Base-by-base conservation (phyloP, 352 stramenopile genomes). In the Phytophthora sojae region DNA sequence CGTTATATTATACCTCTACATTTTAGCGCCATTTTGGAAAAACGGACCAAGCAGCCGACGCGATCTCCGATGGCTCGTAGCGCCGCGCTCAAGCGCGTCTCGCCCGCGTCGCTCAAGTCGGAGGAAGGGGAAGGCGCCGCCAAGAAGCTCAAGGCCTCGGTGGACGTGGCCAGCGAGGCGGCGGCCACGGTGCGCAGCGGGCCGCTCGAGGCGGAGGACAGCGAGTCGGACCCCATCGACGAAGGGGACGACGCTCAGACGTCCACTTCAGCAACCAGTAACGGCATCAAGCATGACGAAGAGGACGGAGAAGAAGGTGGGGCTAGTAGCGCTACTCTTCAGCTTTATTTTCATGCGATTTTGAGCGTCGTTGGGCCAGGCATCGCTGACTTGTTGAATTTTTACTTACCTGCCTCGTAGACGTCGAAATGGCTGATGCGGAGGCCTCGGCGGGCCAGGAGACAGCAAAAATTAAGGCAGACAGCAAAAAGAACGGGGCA, bases 41-140 rank as follows among this genome's bases (percentile, higher is more conserved):
- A 51, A 60, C 57, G 30, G 14, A 59, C 52, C 53, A 64, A 50
- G 57, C 51, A 62, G 35, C 9, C 23, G 19, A 61, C 47, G 49
- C 53, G 58, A 76, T 70, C 54, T 74, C 67, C 32, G 32, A 81
- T 81, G 74, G 62, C 65, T 55, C 61, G 56, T 65, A 57, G 65
- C 37, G 52, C 72, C 50, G 29, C 61, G 49, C 57, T 61, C 2
- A 77, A 77, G 54, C 74, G 69, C 29, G 56, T 57, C 26, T 70
- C 64, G 45, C 66, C 74, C 53, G 49, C 54, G 32, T 67, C 55
- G 35, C 57, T 69, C 57, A 57, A 69, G 51, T 69, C 54, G 4
- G 55, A 67, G n/a, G 55, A 50, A 53, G 64, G 12, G 14, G 55
- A 71, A 17, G 57, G 51, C 4, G 50, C 42, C 25, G 14, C 30